phyloP scores from a whole-genome alignment of 345 rosid genomes.

The Combretum micranthum region DNA sequence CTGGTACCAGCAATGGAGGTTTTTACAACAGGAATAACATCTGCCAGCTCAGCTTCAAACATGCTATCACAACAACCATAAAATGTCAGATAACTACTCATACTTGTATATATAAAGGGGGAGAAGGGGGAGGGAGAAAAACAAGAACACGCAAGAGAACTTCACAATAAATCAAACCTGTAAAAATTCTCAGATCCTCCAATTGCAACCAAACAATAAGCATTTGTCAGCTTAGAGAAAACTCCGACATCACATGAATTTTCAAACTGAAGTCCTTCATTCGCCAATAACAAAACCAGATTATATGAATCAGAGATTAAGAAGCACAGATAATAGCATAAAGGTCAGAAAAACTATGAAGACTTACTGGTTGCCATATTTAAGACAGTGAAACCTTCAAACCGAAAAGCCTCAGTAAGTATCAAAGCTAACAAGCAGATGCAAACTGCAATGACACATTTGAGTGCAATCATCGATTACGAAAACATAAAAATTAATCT shows the following conservation, averaged over 20 bases:
- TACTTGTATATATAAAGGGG: too few species aligned
- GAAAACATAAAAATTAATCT: too few species aligned
- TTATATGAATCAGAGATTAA: too few species aligned
- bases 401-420: too few species aligned
- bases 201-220: constrained; percentile 80
- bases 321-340: too few species aligned
- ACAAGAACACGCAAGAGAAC: background rate
- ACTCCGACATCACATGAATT: constrained; percentile 81
- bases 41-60: constrained; percentile 83
- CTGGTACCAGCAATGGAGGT: constrained; percentile 80
- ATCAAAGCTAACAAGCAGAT: too few species aligned
- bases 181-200: constrained; percentile 84
- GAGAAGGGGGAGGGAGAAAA: background rate
- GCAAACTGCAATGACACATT: too few species aligned
- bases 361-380: too few species aligned
- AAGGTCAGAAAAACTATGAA: too few species aligned
- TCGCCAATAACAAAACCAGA: too few species aligned
- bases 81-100: background rate
- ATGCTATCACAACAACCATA: constrained; percentile 28
- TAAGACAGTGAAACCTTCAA: too few species aligned
- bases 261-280: constrained; percentile 80
- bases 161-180: constrained; percentile 34
- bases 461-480: too few species aligned
- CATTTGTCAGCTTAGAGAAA: constrained; percentile 84
- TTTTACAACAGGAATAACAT: constrained; percentile 81